Percentiles rank a stretch among this genome's conserved stretches.
Evolutionary conservation across 2,329 filamentous ascomycete species (phyloP).

Genomic region (Teratosphaeria pseudoeucalypti): DNA sequence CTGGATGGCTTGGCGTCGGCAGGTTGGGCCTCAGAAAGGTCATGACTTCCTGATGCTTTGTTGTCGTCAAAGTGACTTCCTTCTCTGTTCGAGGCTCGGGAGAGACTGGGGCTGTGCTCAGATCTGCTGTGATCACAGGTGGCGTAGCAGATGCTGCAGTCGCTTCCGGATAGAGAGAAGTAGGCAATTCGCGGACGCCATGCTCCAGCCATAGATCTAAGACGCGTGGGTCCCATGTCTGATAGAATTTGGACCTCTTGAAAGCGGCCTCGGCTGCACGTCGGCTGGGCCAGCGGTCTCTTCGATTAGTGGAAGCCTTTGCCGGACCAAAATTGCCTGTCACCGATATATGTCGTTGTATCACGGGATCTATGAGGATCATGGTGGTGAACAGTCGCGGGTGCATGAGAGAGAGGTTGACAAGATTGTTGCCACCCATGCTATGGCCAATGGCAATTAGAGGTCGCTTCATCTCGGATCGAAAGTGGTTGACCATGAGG

Average conservation of each 20-base stretch:
- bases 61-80: slow-evolving; percentile 64
- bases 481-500: slow-evolving; percentile 76
- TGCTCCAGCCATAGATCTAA: slow-evolving; percentile 62
- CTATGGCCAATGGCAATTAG: slow-evolving; percentile 81
- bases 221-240: slow-evolving; percentile 70
- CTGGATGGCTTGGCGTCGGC: slow-evolving; percentile 9
- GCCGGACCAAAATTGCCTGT: slow-evolving; percentile 23
- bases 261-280: slow-evolving; percentile 58
- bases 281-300: slow-evolving; percentile 74
- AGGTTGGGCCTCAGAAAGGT: slow-evolving; percentile 60
- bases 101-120: slow-evolving; percentile 11
- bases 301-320: slow-evolving; percentile 56
- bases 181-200: slow-evolving; percentile 67
- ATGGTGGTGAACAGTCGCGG: slow-evolving; percentile 68
- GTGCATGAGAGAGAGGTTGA: slow-evolving; percentile 63
- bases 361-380: slow-evolving; percentile 75
- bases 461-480: slow-evolving; percentile 66
- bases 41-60: slow-evolving; percentile 80
- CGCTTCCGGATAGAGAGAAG: slow-evolving; percentile 43
- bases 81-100: slow-evolving; percentile 20
- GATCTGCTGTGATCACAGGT: slow-evolving; percentile 18
- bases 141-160: slow-evolving; percentile 12
- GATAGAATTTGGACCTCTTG: slow-evolving; percentile 62
- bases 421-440: slow-evolving; percentile 68
- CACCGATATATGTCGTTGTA: slow-evolving; percentile 43